Base-by-base conservation (phyloP, 139 green algal species). In the Tetradesmus lagerheimii region DNA sequence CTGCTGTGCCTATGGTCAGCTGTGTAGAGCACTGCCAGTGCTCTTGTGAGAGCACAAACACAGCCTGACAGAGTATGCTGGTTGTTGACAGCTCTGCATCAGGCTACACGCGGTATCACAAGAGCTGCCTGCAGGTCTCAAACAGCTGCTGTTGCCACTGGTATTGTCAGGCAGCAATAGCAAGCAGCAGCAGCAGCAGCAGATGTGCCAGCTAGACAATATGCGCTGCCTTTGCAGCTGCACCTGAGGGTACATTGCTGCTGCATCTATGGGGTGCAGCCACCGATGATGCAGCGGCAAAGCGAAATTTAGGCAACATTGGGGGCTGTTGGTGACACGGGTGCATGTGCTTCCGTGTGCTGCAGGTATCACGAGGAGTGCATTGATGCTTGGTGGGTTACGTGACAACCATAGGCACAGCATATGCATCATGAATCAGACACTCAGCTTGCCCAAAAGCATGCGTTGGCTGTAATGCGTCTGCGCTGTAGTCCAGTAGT, bases 321-420 rank as follows among this genome's bases (percentile, higher is more conserved):
- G n/a, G n/a, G n/a, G n/a, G n/a, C n/a, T n/a, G n/a, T n/a, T n/a
- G n/a, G n/a, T n/a, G n/a, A n/a, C n/a, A n/a, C n/a, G n/a, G n/a
- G n/a, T n/a, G n/a, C n/a, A n/a, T 57, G 45, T 57, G 45, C 45
- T 18, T 2, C 14, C 18, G 50, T 64, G 50, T 14, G 20, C 2
- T 64, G 50, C 50, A 64, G 50, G 50, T 64, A 64, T 29, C 50
- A 64, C 18, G 50, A 64, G 45, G 53, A 87, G 35, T 88, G 83
- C 37, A 88, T 88, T 25, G 62, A 80, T 39, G 62, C 83, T 23
- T 88, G 62, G 83, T 39, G 66, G 0, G 66, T 77, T 0, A 6
- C 66, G 1, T 9, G 6, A n/a, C 62, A n/a, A 4, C 4, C 62
- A 74, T 74, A 15, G 62, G 6, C 62, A 74, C 62, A 34, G 25